phyloP scores from a whole-genome alignment of 2,329 filamentous ascomycete species.

The Trichoderma koningiopsis region DNA sequence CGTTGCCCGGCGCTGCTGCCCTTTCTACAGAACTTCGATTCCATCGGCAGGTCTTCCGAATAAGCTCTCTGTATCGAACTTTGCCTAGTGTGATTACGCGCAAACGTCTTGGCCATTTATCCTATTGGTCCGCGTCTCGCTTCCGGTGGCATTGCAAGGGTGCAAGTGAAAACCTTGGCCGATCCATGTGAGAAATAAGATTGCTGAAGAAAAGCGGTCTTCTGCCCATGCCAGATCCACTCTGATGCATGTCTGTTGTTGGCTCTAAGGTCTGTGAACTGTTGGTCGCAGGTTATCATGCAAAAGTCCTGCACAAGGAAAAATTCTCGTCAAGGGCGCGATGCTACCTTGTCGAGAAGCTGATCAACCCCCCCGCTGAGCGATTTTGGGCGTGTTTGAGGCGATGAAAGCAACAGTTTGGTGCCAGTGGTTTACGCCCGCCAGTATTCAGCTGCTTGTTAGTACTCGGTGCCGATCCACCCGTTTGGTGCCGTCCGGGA shows the following conservation, averaged over 20 bases:
- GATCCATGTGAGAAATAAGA: background rate
- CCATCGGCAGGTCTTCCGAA: background rate
- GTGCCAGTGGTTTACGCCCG: background rate
- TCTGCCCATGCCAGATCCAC: conserved; percentile 4
- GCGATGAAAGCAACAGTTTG: background rate
- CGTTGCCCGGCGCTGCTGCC: background rate
- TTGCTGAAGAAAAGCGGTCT: background rate
- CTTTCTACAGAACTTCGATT: background rate
- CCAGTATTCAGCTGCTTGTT: background rate
- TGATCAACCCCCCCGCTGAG: background rate
- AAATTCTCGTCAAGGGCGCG: background rate
- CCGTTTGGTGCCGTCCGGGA: background rate
- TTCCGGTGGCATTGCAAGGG: background rate
- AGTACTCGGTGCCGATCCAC: background rate
- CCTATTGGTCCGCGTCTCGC: background rate
- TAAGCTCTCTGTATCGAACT: background rate
- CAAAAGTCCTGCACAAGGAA: conserved; percentile 11
- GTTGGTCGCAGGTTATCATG: background rate
- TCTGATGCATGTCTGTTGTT: conserved; percentile 1
- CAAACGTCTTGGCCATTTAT: background rate
- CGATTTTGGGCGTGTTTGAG: background rate
- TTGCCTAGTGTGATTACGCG: background rate
- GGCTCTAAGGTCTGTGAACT: background rate
- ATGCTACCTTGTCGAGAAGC: background rate
- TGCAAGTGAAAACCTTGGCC: background rate